A percentile compares a stretch with the other conserved stretches of the same genome.
phyloP scores from a whole-genome alignment of 2,329 filamentous ascomycete species.

The Myotisia sp. region DNA sequence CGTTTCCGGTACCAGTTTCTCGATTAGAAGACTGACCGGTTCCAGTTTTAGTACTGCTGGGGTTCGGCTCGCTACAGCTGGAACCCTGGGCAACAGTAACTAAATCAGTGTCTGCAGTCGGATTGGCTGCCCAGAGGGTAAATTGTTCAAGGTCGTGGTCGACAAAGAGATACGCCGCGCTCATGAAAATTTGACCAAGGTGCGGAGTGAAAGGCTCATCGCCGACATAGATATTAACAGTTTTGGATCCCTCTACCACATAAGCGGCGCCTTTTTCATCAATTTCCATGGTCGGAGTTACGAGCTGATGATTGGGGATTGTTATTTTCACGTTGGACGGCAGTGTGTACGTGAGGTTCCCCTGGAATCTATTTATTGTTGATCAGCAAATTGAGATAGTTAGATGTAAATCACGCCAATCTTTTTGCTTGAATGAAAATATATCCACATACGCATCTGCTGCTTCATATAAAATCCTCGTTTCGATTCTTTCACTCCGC shows the following conservation, averaged over 20 bases:
- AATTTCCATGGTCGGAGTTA: constrained; percentile 17
- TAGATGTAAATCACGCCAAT: neutral
- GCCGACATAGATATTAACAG: neutral
- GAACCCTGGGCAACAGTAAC: constrained; percentile 10
- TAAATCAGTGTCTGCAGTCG: constrained; percentile 11
- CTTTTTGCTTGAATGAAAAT: neutral
- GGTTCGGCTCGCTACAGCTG: neutral
- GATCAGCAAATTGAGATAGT: too few species aligned
- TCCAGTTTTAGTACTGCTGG: too few species aligned
- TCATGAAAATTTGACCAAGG: constrained; percentile 20
- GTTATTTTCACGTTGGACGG: constrained; percentile 12
- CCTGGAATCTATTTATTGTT: constrained; percentile 5
- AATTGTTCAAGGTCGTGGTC: constrained; percentile 17
- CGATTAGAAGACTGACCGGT: too few species aligned
- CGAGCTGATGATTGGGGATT: constrained; percentile 21
- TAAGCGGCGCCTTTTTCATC: constrained; percentile 8
- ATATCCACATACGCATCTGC: neutral
- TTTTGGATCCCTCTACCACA: neutral
- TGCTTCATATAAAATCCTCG: constrained; percentile 1
- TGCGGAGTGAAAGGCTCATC: constrained; percentile 2
- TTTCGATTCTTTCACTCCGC: neutral
- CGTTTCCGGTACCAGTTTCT: too few species aligned
- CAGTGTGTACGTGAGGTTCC: constrained; percentile 12
- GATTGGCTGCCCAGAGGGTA: constrained; percentile 14
- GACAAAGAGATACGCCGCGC: constrained; percentile 19